A percentile compares a stretch with the other conserved stretches of the same genome.
phyloP scores from a whole-genome alignment of 352 stramenopile species.

The Peronosclerospora sorghi region DNA sequence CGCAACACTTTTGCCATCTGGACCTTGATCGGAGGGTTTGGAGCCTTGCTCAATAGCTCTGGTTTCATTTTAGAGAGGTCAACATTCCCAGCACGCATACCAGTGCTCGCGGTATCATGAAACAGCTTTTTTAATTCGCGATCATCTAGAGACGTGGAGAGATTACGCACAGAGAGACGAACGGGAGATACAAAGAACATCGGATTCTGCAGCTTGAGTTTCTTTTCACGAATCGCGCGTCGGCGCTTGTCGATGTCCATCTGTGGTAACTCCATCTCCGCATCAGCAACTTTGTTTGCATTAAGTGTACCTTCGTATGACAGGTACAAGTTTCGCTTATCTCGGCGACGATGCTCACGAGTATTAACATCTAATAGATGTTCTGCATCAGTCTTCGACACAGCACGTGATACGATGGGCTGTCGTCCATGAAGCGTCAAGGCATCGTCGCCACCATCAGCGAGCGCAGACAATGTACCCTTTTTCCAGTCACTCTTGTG shows the following conservation, averaged over 20 bases:
- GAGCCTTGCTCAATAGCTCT: constrained; percentile 36
- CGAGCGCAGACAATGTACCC: constrained; percentile 51
- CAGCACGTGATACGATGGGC: constrained; percentile 53
- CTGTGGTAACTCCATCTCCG: constrained; percentile 75
- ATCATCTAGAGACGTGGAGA: constrained; percentile 83
- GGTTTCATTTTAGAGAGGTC: constrained; percentile 68
- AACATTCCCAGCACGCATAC: constrained; percentile 66
- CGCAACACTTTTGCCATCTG: constrained; percentile 78
- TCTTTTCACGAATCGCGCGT: constrained; percentile 89
- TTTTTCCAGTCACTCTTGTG: constrained; percentile 48
- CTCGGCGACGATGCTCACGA: constrained; percentile 58
- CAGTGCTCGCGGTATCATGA: constrained; percentile 61
- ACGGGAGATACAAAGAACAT: constrained; percentile 95
- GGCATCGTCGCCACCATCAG: constrained; percentile 44
- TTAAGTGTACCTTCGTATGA: constrained; percentile 91
- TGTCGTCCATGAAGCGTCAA: constrained; percentile 68
- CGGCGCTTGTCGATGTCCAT: constrained; percentile 92
- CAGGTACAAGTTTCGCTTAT: constrained; percentile 95
- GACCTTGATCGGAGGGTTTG: constrained; percentile 46
- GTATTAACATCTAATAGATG: constrained; percentile 47
- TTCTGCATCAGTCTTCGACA: constrained; percentile 61
- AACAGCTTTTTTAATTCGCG: constrained; percentile 86
- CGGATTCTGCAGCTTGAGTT: constrained; percentile 93
- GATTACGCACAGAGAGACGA: constrained; percentile 90
- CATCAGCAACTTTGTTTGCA: constrained; percentile 85